Evolutionary conservation across 2,329 filamentous ascomycete species (phyloP).

Genomic region (Penicillium sp.): DNA sequence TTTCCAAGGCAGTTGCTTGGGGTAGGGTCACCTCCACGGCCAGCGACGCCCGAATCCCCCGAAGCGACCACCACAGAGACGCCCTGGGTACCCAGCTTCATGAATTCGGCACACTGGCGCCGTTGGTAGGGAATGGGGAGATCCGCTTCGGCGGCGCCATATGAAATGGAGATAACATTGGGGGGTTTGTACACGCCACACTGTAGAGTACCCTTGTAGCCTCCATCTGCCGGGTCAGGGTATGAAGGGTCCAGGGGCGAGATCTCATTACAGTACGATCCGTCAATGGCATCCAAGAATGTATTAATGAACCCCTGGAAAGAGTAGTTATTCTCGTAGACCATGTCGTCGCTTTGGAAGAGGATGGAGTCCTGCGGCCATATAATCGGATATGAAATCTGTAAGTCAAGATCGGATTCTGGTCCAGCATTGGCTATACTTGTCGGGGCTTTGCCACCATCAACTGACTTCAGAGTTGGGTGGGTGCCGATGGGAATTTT

Average conservation of each 20-base stretch:
- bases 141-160: constrained; percentile 33
- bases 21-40: constrained; percentile 28
- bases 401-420: constrained; percentile 47
- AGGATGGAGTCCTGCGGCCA: constrained; percentile 49
- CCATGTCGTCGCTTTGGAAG: constrained; percentile 46
- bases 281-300: constrained; percentile 49
- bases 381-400: constrained; percentile 47
- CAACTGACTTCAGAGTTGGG: constrained; percentile 39
- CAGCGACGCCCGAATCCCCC: constrained; percentile 46
- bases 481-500: constrained; percentile 41
- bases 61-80: constrained; percentile 47
- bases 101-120: constrained; percentile 44
- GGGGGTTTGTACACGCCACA: constrained; percentile 44
- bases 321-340: constrained; percentile 39
- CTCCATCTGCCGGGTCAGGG: constrained; percentile 38
- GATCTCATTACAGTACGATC: constrained; percentile 48
- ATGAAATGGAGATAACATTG: constrained; percentile 39
- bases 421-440: constrained; percentile 30
- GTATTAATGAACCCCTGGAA: constrained; percentile 45
- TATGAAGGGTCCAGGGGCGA: constrained; percentile 43
- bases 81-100: constrained; percentile 51
- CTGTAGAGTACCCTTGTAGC: constrained; percentile 43
- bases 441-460: constrained; percentile 39
- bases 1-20: constrained; percentile 35
- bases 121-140: constrained; percentile 36